These are phyloP conservation scores for Arabidopsis lyrata DNA, from an alignment of 441 rosid species.

Conservation along the genomic window DNA sequence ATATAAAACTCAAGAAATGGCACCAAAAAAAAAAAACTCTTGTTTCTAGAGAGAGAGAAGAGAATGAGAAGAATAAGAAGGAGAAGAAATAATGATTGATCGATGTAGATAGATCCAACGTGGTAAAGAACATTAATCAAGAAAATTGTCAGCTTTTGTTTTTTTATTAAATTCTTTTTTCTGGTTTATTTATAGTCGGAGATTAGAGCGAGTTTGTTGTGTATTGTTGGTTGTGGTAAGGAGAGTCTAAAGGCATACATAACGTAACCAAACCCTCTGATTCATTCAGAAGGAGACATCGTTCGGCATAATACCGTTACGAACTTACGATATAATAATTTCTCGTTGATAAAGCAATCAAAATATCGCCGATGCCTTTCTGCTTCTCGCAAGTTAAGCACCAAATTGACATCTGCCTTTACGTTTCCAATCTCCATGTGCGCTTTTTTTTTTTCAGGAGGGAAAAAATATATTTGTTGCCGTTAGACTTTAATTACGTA, in stretches of 20 bases:
- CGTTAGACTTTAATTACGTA: conserved; percentile 42
- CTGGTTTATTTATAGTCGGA: conserved; percentile 33
- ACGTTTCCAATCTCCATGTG: conserved; percentile 52
- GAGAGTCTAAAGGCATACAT: conserved; percentile 45
- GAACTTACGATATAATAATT: background rate
- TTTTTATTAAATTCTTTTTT: conserved; percentile 14
- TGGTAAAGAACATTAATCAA: conserved; percentile 44
- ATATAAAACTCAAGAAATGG: conserved; percentile 21
- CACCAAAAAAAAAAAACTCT: conserved; percentile 12
- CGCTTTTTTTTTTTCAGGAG: conserved; percentile 33
- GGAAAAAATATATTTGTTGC: conserved; percentile 27
- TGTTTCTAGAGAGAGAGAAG: conserved; percentile 24
- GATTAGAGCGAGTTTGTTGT: conserved; percentile 45
- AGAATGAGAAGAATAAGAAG: background rate
- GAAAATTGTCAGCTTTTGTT: conserved; percentile 47
- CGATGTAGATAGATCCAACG: conserved; percentile 47
- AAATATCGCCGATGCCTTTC: conserved; percentile 46
- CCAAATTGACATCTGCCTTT: conserved; percentile 47
- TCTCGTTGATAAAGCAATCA: conserved; percentile 11
- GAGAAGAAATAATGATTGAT: conserved; percentile 40
- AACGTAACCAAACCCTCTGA: conserved; percentile 38
- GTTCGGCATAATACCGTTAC: conserved; percentile 26
- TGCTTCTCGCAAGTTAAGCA: conserved; percentile 50
- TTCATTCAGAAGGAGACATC: conserved; percentile 18
- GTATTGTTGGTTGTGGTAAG: conserved; percentile 26